Evolutionary conservation across 2,329 filamentous ascomycete species (phyloP).

Genomic region (Bipolaris gigantea): DNA sequence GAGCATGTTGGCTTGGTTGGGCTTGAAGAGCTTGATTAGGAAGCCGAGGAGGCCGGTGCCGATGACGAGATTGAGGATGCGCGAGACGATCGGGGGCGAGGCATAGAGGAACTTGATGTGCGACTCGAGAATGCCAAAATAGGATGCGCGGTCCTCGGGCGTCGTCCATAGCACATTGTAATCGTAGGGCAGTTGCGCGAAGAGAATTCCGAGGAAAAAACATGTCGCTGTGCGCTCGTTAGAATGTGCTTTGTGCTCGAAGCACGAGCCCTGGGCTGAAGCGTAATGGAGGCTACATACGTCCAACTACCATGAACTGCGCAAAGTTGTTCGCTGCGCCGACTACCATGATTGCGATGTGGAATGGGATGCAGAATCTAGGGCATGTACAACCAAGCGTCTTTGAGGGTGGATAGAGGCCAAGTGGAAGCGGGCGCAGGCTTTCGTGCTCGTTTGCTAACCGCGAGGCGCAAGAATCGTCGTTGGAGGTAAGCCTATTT

Average conservation of each 20-base stretch:
- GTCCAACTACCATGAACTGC: conserved; percentile 94
- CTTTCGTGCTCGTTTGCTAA: conserved; percentile 28
- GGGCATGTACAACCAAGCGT: conserved; percentile 9
- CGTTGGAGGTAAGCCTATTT: conserved; percentile 29
- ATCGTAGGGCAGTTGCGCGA: conserved; percentile 95
- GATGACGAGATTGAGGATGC: conserved; percentile 92
- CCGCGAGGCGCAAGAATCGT: conserved; percentile 16
- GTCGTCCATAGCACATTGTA: conserved; percentile 83
- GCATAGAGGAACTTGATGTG: conserved; percentile 91
- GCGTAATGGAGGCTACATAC: conserved; percentile 59
- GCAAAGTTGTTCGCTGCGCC: conserved; percentile 67
- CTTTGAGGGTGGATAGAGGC: conserved; percentile 8
- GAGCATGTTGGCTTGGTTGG: conserved; percentile 90
- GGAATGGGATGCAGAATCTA: background rate
- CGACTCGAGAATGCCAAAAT: conserved; percentile 82
- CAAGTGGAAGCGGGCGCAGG: conserved; percentile 21
- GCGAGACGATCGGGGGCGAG: conserved; percentile 86
- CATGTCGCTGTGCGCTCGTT: conserved; percentile 60
- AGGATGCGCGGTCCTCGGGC: conserved; percentile 63
- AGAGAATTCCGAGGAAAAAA: conserved; percentile 98
- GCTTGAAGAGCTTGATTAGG: conserved; percentile 91
- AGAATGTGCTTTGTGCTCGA: conserved; percentile 9
- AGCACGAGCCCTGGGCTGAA: background rate
- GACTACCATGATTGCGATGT: conserved; percentile 26
- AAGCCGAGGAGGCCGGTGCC: conserved; percentile 85